phyloP scores from a whole-genome alignment of 805 yeast genomes.

The Yarrowia hollandica region DNA sequence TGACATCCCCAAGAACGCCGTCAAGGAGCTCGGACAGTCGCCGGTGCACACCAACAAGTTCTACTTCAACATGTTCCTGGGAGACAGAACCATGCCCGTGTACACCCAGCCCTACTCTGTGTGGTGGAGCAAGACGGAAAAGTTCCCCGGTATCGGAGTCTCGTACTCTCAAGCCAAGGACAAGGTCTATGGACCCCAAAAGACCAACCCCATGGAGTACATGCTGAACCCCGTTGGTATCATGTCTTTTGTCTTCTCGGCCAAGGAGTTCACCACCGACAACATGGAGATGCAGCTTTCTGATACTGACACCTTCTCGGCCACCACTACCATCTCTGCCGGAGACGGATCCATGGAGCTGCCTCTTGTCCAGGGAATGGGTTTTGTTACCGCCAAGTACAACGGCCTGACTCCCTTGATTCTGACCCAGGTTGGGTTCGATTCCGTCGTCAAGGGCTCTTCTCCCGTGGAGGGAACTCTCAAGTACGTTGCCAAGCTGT shows the following conservation, averaged over 20 bases:
- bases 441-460: conserved; percentile 43
- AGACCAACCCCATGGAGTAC: conserved; percentile 45
- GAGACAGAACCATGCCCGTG: conserved; percentile 62
- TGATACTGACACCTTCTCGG: conserved; percentile 53
- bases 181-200: conserved; percentile 69
- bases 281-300: conserved; percentile 40
- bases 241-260: conserved; percentile 51
- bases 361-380: conserved; percentile 80
- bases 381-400: conserved; percentile 68
- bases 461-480: conserved; percentile 39
- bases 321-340: conserved; percentile 43
- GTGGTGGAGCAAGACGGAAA: conserved; percentile 58
- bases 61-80: conserved; percentile 70
- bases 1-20: conserved; percentile 43
- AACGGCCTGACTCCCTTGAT: conserved; percentile 48
- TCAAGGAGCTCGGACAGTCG: conserved; percentile 29
- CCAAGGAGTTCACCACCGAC: conserved; percentile 32
- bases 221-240: conserved; percentile 52
- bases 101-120: conserved; percentile 84
- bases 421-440: conserved; percentile 50
- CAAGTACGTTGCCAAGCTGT: conserved; percentile 47
- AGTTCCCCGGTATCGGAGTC: conserved; percentile 60
- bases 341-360: conserved; percentile 46
- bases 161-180: conserved; percentile 61
- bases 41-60: conserved; percentile 78